These are phyloP conservation scores for Artemisia argyi DNA, from an alignment of 129 eudicot genomes.

Conservation along the genomic window DNA sequence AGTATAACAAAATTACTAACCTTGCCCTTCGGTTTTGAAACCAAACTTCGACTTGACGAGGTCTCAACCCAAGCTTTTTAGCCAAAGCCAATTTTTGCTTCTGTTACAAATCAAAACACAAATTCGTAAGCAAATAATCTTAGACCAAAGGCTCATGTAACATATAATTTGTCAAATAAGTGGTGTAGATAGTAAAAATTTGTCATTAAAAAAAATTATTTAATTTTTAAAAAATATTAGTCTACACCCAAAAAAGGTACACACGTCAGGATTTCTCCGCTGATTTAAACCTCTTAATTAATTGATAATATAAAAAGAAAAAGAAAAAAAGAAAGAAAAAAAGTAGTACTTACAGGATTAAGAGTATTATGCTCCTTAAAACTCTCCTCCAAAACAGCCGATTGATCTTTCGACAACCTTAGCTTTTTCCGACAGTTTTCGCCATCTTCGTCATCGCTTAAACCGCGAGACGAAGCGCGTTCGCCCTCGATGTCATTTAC, in stretches of 20 bases:
- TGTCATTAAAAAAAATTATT: too few relatives aligned
- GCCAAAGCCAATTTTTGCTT: conserved; percentile 88
- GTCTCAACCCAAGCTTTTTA: conserved; percentile 70
- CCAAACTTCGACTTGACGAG: conserved; percentile 99
- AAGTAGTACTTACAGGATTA: conserved; percentile 53
- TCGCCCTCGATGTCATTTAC: conserved; percentile 55
- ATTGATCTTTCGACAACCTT: conserved; percentile 84
- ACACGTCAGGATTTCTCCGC: too few relatives aligned
- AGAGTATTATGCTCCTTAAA: conserved; percentile 96
- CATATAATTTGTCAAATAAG: too few relatives aligned
- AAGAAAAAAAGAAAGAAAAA: too few relatives aligned
- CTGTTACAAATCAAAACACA: conserved; percentile 36
- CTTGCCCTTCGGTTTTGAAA: conserved; percentile 97
- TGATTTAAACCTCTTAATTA: not conserved
- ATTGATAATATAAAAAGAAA: not conserved
- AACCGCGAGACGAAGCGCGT: conserved; percentile 63
- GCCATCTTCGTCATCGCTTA: conserved; percentile 88
- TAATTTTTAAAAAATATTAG: too few relatives aligned
- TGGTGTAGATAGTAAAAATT: too few relatives aligned
- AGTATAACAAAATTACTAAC: conserved; percentile 38
- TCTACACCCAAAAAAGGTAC: too few relatives aligned
- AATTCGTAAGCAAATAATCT: conserved; percentile 6
- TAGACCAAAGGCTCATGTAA: too few relatives aligned
- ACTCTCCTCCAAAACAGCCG: conserved; percentile 91
- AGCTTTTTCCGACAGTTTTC: conserved; percentile 83